Percentiles rank a stretch among this genome's conserved stretches.
Conservation (phyloP, 352 stramenopile genomes). For the Phytophthora pinifolia region DNA sequence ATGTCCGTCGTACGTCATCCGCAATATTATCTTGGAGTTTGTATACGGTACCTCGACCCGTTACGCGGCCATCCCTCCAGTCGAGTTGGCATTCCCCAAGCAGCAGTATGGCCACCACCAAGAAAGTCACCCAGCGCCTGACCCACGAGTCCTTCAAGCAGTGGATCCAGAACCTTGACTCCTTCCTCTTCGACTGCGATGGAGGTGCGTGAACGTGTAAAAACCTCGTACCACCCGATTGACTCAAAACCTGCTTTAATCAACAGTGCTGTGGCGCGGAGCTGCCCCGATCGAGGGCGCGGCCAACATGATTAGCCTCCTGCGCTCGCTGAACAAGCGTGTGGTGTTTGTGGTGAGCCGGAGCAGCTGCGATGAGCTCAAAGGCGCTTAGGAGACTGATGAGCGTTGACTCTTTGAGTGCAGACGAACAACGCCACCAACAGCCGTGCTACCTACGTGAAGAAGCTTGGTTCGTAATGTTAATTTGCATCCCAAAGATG, state of each 20-base stretch:
- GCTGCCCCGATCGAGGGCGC: slow-evolving; percentile 62
- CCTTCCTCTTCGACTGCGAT: slow-evolving; percentile 85
- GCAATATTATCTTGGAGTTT: slow-evolving; percentile 10
- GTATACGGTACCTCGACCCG: slow-evolving; percentile 15
- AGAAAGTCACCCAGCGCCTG: slow-evolving; percentile 39
- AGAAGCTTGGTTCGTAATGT: slow-evolving; percentile 67
- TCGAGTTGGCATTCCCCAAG: slow-evolving; percentile 1
- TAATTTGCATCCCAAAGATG: background rate
- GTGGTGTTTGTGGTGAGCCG: slow-evolving; percentile 77
- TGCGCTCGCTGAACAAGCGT: slow-evolving; percentile 77
- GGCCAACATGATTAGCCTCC: slow-evolving; percentile 59
- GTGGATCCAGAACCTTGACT: slow-evolving; percentile 66
- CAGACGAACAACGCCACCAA: slow-evolving; percentile 90
- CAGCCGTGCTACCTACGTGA: slow-evolving; percentile 76
- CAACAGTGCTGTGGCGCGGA: slow-evolving; percentile 66
- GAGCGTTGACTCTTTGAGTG: background rate
- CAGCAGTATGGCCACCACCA: slow-evolving; percentile 24
- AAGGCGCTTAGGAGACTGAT: slow-evolving; percentile 4
- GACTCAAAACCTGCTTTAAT: background rate
- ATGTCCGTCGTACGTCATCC: slow-evolving; percentile 12
- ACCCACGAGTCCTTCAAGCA: slow-evolving; percentile 42
- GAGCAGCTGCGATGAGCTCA: background rate
- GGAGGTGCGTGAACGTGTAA: slow-evolving; percentile 41
- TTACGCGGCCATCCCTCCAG: slow-evolving; percentile 7
- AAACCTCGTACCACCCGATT: background rate